Evolutionary conservation across 805 yeast species (phyloP), one percentile per base, ranked within the genome.

Genomic region (Huiozyma naganishii): DNA sequence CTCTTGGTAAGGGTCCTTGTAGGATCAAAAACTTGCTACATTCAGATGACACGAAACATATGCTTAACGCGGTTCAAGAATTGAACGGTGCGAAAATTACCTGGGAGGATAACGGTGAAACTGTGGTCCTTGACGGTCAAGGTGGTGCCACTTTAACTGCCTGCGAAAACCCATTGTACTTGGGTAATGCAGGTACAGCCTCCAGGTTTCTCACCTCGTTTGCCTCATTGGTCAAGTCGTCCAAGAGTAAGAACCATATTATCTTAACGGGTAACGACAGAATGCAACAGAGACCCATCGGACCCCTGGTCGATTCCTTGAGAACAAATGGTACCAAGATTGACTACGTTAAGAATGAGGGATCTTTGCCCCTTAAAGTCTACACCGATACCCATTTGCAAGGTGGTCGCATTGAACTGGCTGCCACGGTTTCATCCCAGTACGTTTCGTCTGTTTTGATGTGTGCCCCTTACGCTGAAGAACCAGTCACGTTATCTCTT

Each of bases 131-230:
- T 29, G 76, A 78, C 41, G 89, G 90, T 42, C 89, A 89, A 49
- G 92, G 92, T 47, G 97, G 97, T 45, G 69, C 72, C 11, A 67
- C 77, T 29, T 64, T 86, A 49, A 55, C 69, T 29, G 81, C 94
- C 4, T 74, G 80, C 41, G 65, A 68, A 12, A 77, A 79, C 42
- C 83, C 79, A 48, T 69, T 92, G 45, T 92, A 87, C 65, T 72
- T 92, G 49, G 98, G 98, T 45, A 92, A 92, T 59, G 97, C 98
- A 1, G 98, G 98, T 52, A 92, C 98, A 37, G 97, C 98, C 4
- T 85, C 97, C 6, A 76, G 98, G 57, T 92, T 92, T 63, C 73
- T 92, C 58, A 85, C 97, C 2, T 77, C 96, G 2, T 90, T 92
- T 29, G 95, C 95, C 13, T 75, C 95, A n/a, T 69, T 89, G 47